A percentile compares a stretch with the other conserved stretches of the same genome.
Conservation (phyloP, 495 filamentous ascomycete genomes). For the Penicillium malachiteum region DNA sequence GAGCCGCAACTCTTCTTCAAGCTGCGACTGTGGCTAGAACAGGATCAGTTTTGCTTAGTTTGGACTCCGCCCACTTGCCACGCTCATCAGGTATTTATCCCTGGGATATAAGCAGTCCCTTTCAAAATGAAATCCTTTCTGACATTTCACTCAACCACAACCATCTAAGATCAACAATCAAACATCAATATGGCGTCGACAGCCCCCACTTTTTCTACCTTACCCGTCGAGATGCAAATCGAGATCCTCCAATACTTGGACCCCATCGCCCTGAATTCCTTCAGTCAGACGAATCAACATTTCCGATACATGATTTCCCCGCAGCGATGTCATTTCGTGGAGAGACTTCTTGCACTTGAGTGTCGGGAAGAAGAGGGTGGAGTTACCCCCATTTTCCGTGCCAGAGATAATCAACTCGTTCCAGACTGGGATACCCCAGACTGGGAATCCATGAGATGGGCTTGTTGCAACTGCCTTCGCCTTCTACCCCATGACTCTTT, state of each 20-base stretch:
- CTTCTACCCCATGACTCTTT: conserved; percentile 9
- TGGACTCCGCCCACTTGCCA: too few relatives aligned
- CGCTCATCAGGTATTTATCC: too few relatives aligned
- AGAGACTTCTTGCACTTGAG: conserved; percentile 14
- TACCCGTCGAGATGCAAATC: conserved; percentile 10
- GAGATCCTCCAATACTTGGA: conserved; percentile 11
- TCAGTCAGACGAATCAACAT: conserved; percentile 8
- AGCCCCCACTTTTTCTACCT: neutral
- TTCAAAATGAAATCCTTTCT: too few relatives aligned
- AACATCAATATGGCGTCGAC: too few relatives aligned
- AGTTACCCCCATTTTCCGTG: neutral
- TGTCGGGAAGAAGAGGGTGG: conserved; percentile 7
- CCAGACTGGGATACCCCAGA: neutral
- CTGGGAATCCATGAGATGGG: conserved; percentile 15
- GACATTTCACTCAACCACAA: too few relatives aligned
- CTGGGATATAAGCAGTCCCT: too few relatives aligned
- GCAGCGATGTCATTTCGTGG: conserved; percentile 5
- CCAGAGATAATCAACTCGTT: too few relatives aligned
- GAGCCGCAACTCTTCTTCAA: too few relatives aligned
- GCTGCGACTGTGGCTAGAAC: too few relatives aligned
- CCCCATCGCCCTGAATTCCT: conserved; percentile 11
- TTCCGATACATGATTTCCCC: conserved; percentile 11
- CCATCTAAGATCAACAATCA: too few relatives aligned
- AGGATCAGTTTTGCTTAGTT: too few relatives aligned
- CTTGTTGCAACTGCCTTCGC: conserved; percentile 10